These are phyloP conservation scores for Ogataea nitratoaversa DNA, from an alignment of 805 yeast species.

Conservation along the genomic window DNA sequence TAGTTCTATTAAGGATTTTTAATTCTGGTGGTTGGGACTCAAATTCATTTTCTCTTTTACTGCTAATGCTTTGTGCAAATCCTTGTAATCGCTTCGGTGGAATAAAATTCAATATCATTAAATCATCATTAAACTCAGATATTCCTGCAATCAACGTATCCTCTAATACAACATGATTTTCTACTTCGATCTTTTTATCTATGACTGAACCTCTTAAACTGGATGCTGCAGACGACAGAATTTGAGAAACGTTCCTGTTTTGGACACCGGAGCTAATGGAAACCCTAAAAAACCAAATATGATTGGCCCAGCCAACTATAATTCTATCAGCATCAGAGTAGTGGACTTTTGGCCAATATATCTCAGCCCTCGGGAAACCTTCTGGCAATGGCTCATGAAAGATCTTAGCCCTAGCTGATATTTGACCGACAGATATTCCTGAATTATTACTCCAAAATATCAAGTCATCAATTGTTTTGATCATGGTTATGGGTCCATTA, in stretches of 20 bases:
- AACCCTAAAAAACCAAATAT: conserved; percentile 57
- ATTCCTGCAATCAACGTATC: conserved; percentile 70
- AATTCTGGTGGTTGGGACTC: conserved; percentile 63
- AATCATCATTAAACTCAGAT: conserved; percentile 63
- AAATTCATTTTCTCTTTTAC: conserved; percentile 1
- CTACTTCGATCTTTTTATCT: conserved; percentile 44
- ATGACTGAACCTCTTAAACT: conserved; percentile 39
- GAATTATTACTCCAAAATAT: conserved; percentile 79
- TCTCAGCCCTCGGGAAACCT: conserved; percentile 60
- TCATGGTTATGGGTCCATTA: conserved; percentile 66
- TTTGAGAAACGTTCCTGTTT: conserved; percentile 23
- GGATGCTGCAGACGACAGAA: conserved; percentile 53
- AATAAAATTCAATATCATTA: conserved; percentile 55
- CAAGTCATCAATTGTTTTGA: conserved; percentile 59
- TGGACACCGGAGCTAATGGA: conserved; percentile 4
- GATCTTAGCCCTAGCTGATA: conserved; percentile 45
- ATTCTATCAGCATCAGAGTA: conserved; percentile 62
- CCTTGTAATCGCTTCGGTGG: conserved; percentile 31
- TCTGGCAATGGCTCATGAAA: conserved; percentile 53
- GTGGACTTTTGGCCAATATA: conserved; percentile 78
- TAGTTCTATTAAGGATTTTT: conserved; percentile 56
- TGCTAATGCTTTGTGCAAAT: conserved; percentile 16
- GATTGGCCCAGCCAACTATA: conserved; percentile 78
- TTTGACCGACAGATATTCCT: conserved; percentile 70
- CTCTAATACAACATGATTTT: conserved; percentile 41